Base-by-base conservation (phyloP, 495 filamentous ascomycete species). In the Oleoguttula mirabilis region DNA sequence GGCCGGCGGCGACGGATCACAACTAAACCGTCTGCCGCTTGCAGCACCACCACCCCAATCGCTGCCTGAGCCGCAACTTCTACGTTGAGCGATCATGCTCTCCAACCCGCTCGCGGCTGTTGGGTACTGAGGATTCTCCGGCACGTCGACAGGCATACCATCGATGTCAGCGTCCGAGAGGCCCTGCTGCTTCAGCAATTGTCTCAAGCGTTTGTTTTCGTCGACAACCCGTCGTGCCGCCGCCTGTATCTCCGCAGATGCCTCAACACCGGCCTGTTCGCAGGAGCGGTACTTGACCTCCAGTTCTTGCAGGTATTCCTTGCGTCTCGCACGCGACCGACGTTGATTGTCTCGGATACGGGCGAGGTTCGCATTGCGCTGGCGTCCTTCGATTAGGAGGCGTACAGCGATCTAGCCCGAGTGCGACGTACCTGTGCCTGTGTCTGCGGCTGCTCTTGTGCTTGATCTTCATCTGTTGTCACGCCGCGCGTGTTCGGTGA, bases 311-410 rank as follows among this genome's bases (percentile, higher is more conserved):
- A 84, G 59, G 55, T 92, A 82, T 55, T 86, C 78, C 61, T 82
- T 85, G 45, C 75, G 74, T 17, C 78, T 68, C 10, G 82, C 82
- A 19, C 84, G 76, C 34, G 80, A 85, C 27, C 77, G 79, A 32
- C 84, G 73, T 54, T 90, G 84, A 57, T 90, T 90, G 35, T 88
- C 80, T n/a, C 84, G 71, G 34, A 77, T 69, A 30, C 76, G 75
- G 16, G 62, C 60, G 16, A 72, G 65, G 43, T 69, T 65, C 34
- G 60, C 50, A 43, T 66, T 66, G 37, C 60, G 47, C 42, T 54
- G 31, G n/a, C n/a, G n/a, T n/a, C n/a, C n/a, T n/a, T n/a, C n/a
- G n/a, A n/a, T n/a, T 8, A 38, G 10, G 15, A 11, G 21, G 5
- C 15, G 16, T 7, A 6, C 5, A 16, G 5, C n/a, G 25, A 5